A percentile compares a stretch with the other conserved stretches of the same genome.
These are phyloP conservation scores for Urochloa ruziziensis DNA, from an alignment of 176 grass and related monocot species.

Conservation along the genomic window DNA sequence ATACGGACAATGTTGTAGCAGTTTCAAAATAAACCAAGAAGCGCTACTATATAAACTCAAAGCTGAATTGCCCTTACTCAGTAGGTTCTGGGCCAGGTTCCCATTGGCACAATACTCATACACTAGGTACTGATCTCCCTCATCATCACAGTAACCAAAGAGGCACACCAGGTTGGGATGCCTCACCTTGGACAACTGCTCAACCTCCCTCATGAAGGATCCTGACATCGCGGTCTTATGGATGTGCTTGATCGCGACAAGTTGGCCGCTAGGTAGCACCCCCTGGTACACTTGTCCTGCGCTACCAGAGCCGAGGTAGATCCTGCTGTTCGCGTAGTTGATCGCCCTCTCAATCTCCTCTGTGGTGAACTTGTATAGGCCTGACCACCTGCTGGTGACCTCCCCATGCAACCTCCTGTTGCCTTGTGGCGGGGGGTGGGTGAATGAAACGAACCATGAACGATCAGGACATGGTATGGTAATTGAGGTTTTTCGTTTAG, in stretches of 20 bases:
- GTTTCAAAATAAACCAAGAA: not conserved
- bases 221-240: constrained; percentile 39
- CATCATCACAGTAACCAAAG: constrained; percentile 65
- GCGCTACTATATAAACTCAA: not conserved
- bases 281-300: constrained; percentile 66
- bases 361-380: constrained; percentile 63
- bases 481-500: not conserved
- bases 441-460: not conserved
- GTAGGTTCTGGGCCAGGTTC: constrained; percentile 55
- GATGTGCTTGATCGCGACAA: constrained; percentile 62
- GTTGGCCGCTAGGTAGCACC: constrained; percentile 62
- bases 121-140: constrained; percentile 54
- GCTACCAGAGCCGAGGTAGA: constrained; percentile 55
- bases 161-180: constrained; percentile 63
- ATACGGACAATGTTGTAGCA: not conserved
- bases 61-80: constrained; percentile 33
- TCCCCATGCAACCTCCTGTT: constrained; percentile 19
- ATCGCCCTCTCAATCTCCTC: constrained; percentile 57
- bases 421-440: not conserved
- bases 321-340: constrained; percentile 38
- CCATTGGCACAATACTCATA: constrained; percentile 66
- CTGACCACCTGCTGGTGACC: constrained; percentile 51
- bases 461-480: not conserved
- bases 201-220: constrained; percentile 58
- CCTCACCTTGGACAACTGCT: constrained; percentile 55